A percentile compares a stretch with the other conserved stretches of the same genome.
Evolutionary conservation across 345 rosid species (phyloP).

Genomic region (Acer campestre): DNA sequence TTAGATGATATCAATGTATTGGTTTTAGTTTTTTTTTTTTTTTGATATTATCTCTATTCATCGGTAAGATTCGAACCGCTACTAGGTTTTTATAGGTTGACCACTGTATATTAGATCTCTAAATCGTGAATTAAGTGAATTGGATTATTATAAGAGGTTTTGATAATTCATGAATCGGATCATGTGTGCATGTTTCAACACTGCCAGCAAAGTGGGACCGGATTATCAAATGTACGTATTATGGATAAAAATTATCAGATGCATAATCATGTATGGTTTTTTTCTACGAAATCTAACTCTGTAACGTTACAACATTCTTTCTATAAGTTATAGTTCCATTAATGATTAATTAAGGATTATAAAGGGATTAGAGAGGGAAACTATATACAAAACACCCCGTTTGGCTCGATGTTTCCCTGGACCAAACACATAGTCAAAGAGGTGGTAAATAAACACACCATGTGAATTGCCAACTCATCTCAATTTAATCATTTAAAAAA

Average conservation of each 20-base stretch:
- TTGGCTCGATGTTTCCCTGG: constrained; percentile 29
- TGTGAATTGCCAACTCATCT: constrained; percentile 65
- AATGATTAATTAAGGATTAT: not conserved
- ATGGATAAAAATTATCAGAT: too few relatives aligned
- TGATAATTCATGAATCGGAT: too few relatives aligned
- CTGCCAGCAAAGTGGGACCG: too few relatives aligned
- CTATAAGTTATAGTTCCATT: not conserved
- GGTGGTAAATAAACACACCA: constrained; percentile 44
- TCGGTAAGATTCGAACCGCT: too few relatives aligned
- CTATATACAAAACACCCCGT: constrained; percentile 7
- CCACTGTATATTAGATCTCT: not conserved
- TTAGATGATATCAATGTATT: not conserved
- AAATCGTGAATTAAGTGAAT: not conserved
- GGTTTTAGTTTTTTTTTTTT: not conserved
- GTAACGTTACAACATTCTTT: too few relatives aligned
- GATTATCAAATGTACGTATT: too few relatives aligned
- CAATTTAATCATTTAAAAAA: not conserved
- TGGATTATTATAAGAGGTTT: not conserved
- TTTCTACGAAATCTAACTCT: too few relatives aligned
- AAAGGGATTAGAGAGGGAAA: not conserved
- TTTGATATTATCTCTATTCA: too few relatives aligned
- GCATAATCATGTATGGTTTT: too few relatives aligned
- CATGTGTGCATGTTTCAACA: too few relatives aligned
- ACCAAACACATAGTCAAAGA: constrained; percentile 20
- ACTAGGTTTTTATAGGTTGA: not conserved